Evolutionary conservation across 2,329 filamentous ascomycete species (phyloP), one percentile per base, ranked within the genome.

Genomic region (Ceratocystis variospora): DNA sequence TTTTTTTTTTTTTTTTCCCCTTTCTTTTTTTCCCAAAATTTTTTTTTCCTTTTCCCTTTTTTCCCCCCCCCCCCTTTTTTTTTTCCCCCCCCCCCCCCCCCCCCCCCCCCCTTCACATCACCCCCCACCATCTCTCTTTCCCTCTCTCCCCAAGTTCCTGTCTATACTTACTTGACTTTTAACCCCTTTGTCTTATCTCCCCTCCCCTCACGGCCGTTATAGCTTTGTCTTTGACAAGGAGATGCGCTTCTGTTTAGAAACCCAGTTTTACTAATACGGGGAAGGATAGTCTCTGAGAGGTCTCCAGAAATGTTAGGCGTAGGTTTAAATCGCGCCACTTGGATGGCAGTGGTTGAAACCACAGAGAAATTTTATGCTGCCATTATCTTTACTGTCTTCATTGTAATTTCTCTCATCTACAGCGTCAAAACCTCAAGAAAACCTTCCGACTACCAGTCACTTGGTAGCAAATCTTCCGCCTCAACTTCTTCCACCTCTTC

Each of bases 231-330:
- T 59, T 17, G 22, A 59, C 25, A 59, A 25, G 53, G 53, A 59
- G 28, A 59, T 59, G 53, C 28, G 28, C 53, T 59, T 37, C 53
- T 31, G 53, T 37, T 33, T 10, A 33, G 53, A 59, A 59, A 19
- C 17, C 15, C 53, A 59, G 53, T 59, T 59, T 25, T 59, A 59
- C 53, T 59, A 59, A 59, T 59, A 59, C 53, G 53, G 53, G 28
- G 53, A 59, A 59, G 53, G 53, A 59, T 59, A 59, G 53, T 59
- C 53, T 59, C 53, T 59, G 28, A 59, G 53, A 33, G 28, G 53
- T 59, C 28, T 25, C 53, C 53, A 59, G 19, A 59, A 37, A 59
- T 59, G 53, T 59, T 59, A 8, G 17, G 28, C 53, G 28, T 37
- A 33, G 8, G 15, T 31, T 59, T 37, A 59, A 33, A 59, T 59